These are phyloP conservation scores for Phytophthora agathidicida DNA, from an alignment of 352 stramenopile species.

Conservation along the genomic window DNA sequence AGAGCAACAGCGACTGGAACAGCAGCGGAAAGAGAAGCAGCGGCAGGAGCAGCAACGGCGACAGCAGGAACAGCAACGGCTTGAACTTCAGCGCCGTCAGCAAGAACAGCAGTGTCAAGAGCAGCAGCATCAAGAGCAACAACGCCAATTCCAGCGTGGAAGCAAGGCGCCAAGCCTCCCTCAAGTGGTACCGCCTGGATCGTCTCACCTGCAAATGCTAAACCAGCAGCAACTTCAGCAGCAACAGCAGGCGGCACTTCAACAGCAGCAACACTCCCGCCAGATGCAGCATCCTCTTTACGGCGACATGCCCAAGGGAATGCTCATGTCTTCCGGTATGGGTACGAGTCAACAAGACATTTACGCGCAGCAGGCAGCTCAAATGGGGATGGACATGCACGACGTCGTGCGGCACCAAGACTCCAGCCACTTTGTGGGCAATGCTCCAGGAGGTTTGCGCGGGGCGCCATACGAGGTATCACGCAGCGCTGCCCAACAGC, in stretches of 20 bases:
- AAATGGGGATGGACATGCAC: slow-evolving; percentile 66
- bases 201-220: slow-evolving; percentile 56
- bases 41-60: slow-evolving; percentile 28
- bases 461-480: slow-evolving; percentile 33
- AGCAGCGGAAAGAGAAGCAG: slow-evolving; percentile 23
- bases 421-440: slow-evolving; percentile 36
- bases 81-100: slow-evolving; percentile 37
- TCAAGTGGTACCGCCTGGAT: slow-evolving; percentile 34
- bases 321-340: slow-evolving; percentile 52
- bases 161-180: slow-evolving; percentile 39
- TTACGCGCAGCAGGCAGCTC: slow-evolving; percentile 51
- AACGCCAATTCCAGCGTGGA: slow-evolving; percentile 41
- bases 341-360: slow-evolving; percentile 52
- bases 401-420: slow-evolving; percentile 58
- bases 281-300: slow-evolving; percentile 64
- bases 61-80: slow-evolving; percentile 26
- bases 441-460: slow-evolving; percentile 21
- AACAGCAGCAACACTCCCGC: slow-evolving; percentile 50
- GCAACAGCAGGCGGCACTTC: slow-evolving; percentile 45
- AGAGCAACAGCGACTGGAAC: slow-evolving; percentile 24
- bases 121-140: slow-evolving; percentile 40
- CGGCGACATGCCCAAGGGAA: slow-evolving; percentile 56
- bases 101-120: slow-evolving; percentile 44
- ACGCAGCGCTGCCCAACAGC: slow-evolving; percentile 28
- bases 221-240: slow-evolving; percentile 53